Evolutionary conservation across 345 rosid genomes (phyloP).

Genomic region (Raphanus sativus): DNA sequence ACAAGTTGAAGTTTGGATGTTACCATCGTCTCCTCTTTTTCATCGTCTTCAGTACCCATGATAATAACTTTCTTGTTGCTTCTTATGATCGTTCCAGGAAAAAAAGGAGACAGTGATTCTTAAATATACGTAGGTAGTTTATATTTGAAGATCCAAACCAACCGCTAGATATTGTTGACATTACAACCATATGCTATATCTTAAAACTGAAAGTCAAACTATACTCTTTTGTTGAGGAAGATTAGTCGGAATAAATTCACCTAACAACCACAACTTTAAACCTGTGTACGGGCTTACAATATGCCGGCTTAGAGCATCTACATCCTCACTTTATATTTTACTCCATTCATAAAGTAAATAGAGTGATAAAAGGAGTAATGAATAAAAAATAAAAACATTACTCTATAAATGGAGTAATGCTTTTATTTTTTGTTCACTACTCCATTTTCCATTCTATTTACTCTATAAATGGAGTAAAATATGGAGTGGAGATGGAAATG

Average conservation of each 20-base stretch:
- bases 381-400: too few species aligned
- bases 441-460: too few species aligned
- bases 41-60: slow-evolving; percentile 28
- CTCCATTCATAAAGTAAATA: too few species aligned
- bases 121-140: slow-evolving; percentile 10
- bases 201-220: slow-evolving; percentile 33
- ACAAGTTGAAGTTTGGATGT: slow-evolving; percentile 42
- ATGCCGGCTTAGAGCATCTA: too few species aligned
- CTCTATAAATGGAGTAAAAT: too few species aligned
- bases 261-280: background rate
- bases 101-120: slow-evolving; percentile 8
- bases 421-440: too few species aligned
- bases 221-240: slow-evolving; percentile 28
- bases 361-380: too few species aligned
- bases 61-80: background rate
- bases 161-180: background rate
- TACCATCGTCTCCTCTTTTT: slow-evolving; percentile 14
- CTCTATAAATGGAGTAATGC: too few species aligned
- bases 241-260: slow-evolving; percentile 16
- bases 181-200: background rate
- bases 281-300: background rate
- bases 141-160: slow-evolving; percentile 19
- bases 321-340: too few species aligned
- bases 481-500: too few species aligned
- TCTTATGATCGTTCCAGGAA: slow-evolving; percentile 3